These are phyloP conservation scores for Nitzschia sp. DNA, from an alignment of 108 stramenopile species.

Conservation along the genomic window DNA sequence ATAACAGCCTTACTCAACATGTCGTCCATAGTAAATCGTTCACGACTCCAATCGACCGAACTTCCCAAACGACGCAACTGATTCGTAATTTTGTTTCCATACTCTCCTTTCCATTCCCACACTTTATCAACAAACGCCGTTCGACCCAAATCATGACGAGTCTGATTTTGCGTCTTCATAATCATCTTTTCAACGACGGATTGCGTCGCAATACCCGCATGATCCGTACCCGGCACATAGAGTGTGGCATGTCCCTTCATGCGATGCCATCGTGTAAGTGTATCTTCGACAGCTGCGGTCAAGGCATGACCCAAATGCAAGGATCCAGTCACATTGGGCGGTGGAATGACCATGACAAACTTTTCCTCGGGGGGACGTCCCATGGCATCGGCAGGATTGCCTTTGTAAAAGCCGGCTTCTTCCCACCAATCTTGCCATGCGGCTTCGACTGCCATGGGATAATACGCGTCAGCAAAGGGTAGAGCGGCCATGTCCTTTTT, in stretches of 20 bases:
- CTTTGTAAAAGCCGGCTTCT: slow-evolving; percentile 86
- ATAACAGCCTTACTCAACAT: slow-evolving; percentile 91
- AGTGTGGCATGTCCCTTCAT: slow-evolving; percentile 98
- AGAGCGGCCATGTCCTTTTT: slow-evolving; percentile 78
- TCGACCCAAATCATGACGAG: slow-evolving; percentile 97
- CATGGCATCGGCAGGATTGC: slow-evolving; percentile 75
- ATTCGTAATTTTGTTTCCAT: slow-evolving; percentile 89
- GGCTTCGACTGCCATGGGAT: slow-evolving; percentile 95
- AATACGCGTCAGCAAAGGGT: slow-evolving; percentile 93
- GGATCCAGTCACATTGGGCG: slow-evolving; percentile 98
- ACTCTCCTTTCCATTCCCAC: slow-evolving; percentile 99
- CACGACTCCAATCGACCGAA: slow-evolving; percentile 95
- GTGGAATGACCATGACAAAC: slow-evolving; percentile 99
- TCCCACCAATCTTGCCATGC: slow-evolving; percentile 99
- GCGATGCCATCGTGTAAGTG: slow-evolving; percentile 97
- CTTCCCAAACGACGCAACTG: slow-evolving; percentile 92
- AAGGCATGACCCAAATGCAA: slow-evolving; percentile 99
- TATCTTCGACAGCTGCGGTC: slow-evolving; percentile 98
- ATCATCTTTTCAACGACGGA: slow-evolving; percentile 99
- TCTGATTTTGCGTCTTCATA: slow-evolving; percentile 87
- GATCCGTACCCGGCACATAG: slow-evolving; percentile 99
- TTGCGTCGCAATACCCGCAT: slow-evolving; percentile 99
- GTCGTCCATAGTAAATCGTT: slow-evolving; percentile 99
- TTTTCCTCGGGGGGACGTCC: slow-evolving; percentile 75
- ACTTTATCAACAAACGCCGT: slow-evolving; percentile 94